A percentile compares a stretch with the other conserved stretches of the same genome.
Conservation (phyloP, 345 rosid species). For the Noccaea bulbosa region DNA sequence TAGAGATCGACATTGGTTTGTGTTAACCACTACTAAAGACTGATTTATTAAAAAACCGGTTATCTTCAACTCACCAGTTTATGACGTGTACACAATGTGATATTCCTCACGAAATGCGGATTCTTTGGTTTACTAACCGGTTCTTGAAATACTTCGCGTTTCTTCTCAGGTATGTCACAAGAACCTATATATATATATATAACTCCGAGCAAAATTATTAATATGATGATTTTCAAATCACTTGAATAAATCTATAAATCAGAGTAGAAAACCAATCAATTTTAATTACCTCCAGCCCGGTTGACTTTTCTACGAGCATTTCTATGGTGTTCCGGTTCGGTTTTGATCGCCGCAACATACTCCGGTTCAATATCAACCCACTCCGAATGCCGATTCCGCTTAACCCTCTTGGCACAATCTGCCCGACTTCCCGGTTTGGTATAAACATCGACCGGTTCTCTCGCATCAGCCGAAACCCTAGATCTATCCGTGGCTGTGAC, state of each 20-base stretch:
- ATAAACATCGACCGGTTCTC: conserved; percentile 11
- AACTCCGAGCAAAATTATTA: background rate
- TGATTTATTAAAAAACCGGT: background rate
- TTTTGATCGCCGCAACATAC: background rate
- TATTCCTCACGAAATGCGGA: conserved; percentile 43
- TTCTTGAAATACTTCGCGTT: conserved; percentile 4
- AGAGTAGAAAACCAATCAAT: background rate
- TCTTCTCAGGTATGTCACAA: conserved; percentile 8
- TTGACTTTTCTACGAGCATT: conserved; percentile 6
- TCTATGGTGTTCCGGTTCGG: conserved; percentile 5
- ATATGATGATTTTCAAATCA: background rate
- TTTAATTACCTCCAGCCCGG: conserved; percentile 24
- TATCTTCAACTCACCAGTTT: conserved; percentile 25
- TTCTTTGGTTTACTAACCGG: conserved; percentile 21
- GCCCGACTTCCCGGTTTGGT: conserved; percentile 15
- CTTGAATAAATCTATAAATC: background rate
- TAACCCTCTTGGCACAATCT: conserved; percentile 2
- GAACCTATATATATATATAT: conserved; percentile 11
- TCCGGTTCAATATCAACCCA: conserved; percentile 7
- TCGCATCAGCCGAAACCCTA: conserved; percentile 37
- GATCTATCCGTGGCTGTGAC: conserved; percentile 17
- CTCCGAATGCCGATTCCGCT: conserved; percentile 16
- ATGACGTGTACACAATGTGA: background rate
- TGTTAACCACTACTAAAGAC: background rate
- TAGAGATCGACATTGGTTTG: background rate